These are phyloP conservation scores for Solanum habrochaites DNA, from an alignment of 257 asterid species.

Conservation along the genomic window DNA sequence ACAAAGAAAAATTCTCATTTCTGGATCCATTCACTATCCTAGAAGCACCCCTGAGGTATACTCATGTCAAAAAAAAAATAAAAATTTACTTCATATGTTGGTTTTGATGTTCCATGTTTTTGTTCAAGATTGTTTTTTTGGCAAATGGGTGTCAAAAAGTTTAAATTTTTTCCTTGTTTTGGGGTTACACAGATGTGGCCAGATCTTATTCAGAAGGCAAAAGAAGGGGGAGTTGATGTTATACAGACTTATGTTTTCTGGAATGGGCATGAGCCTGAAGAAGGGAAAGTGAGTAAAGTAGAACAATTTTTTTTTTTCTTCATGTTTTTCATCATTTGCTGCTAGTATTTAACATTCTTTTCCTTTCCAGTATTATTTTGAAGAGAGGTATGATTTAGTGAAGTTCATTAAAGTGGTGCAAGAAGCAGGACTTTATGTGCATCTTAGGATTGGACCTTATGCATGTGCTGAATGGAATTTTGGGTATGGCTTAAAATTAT, in stretches of 20 bases:
- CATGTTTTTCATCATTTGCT: background rate
- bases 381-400: slow-evolving; percentile 84
- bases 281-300: slow-evolving; percentile 50
- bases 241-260: slow-evolving; percentile 93
- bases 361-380: slow-evolving; percentile 67
- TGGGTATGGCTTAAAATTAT: slow-evolving; percentile 42
- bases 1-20: slow-evolving; percentile 52
- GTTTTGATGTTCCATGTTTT: background rate
- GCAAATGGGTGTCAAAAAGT: background rate
- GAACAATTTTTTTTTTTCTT: background rate
- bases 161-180: slow-evolving; percentile 1
- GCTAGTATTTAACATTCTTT: background rate
- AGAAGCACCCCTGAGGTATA: slow-evolving; percentile 92
- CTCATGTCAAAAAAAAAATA: background rate
- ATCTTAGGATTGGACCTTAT: slow-evolving; percentile 92
- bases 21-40: slow-evolving; percentile 94
- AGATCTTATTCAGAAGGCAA: slow-evolving; percentile 88
- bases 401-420: slow-evolving; percentile 77
- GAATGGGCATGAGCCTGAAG: slow-evolving; percentile 96
- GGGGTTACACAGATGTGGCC: slow-evolving; percentile 86
- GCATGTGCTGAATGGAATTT: slow-evolving; percentile 99
- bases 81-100: background rate
- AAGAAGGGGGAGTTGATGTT: slow-evolving; percentile 92
- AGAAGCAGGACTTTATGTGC: slow-evolving; percentile 80
- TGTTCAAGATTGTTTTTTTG: background rate